Base-by-base conservation (phyloP, 768 basidiomycete genomes). In the Cubamyces sp. region DNA sequence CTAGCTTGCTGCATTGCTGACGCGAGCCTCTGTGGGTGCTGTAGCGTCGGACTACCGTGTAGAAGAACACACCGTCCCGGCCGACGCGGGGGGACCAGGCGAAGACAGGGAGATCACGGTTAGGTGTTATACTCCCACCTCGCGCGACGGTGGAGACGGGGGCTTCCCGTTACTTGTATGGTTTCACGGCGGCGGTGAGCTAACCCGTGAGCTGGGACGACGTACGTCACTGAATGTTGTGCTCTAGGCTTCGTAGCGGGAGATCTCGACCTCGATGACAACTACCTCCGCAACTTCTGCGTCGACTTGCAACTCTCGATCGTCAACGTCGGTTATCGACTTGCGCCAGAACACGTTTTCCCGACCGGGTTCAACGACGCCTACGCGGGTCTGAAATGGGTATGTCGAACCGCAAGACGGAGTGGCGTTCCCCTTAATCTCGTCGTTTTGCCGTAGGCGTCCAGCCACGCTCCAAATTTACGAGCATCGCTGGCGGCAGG, bases 371-470 rank as follows among this genome's bases (percentile, higher is more conserved):
- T 66, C 28, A 66, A 73, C 30, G 72, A 71, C 47, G 58, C 60
- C 26, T 67, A 57, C 14, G 53, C 57, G 5, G 64, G 66, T 12
- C 34, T 72, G 23, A 66, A 68, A 68, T 67, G 68, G 67, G 68
- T 66, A 55, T 26, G 57, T 47, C 8, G 9, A 15, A 16, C 15
- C 25, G 15, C 16, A 5, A 14, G 25, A 30, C 26, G 15, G 14
- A 49, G 5, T 26, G 14, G 15, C 4, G 14, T 5, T 49, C 14
- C 6, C 26, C 25, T 28, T 1, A 16, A 5, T 1, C 26, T 14
- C 15, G 25, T 5, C 23, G 21, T 19, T 19, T 3, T 30, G 19
- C 16, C 14, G 37, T 49, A 65, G 64, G 59, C 59, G 0, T 48
- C 59, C 1, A 34, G 47, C 6, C 64, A 61, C 19, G 47, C 60